Base-by-base conservation (phyloP, 768 basidiomycete species). In the Podaxis sp. region DNA sequence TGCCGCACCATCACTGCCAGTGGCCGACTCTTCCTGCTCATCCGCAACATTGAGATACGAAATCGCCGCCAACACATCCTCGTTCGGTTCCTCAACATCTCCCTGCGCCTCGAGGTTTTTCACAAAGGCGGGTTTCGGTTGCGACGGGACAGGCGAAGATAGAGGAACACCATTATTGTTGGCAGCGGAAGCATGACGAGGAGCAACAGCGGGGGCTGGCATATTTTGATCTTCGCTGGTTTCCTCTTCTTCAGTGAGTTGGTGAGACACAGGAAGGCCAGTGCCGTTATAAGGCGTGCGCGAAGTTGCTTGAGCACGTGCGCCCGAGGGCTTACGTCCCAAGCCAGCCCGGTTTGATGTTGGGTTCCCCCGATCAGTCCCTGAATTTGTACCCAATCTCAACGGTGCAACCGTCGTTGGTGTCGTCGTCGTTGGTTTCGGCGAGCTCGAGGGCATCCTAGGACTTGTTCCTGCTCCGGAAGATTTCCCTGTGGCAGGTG, bases 251-350 rank as follows among this genome's bases (percentile, higher is more conserved):
- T 76, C 74, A 33, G 73, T 66, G 66, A 75, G 71, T 63, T 69
- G 73, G 62, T 75, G 70, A 40, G 62, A 46, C 6, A 37, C 40
- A 54, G 56, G 75, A 76, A 61, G 79, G 75, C 58, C 49, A 12
- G 76, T 74, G 69, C 74, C 72, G 73, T 74, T 79, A 75, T 73
- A 80, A 72, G 77, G 65, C 71, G 68, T 56, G 70, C 74, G 66
- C 68, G 63, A 76, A 61, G 74, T 75, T 67, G 82, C 80, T 61
- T 79, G 84, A 53, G 88, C 91, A 87, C 91, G 91, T 87, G 91
- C 91, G 54, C 91, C 91, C 36, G 89, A 88, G 22, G 91, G 91
- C 69, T 89, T 91, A 74, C 89, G 86, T 75, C 87, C 86, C 52
- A 79, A 70, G 57, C 67, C 78, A 69, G 73, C 75, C 67, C 80